Percentiles rank a stretch among this genome's conserved stretches.
Evolutionary conservation across 768 basidiomycete species (phyloP).

Genomic region (Boletus pseudopeckii): DNA sequence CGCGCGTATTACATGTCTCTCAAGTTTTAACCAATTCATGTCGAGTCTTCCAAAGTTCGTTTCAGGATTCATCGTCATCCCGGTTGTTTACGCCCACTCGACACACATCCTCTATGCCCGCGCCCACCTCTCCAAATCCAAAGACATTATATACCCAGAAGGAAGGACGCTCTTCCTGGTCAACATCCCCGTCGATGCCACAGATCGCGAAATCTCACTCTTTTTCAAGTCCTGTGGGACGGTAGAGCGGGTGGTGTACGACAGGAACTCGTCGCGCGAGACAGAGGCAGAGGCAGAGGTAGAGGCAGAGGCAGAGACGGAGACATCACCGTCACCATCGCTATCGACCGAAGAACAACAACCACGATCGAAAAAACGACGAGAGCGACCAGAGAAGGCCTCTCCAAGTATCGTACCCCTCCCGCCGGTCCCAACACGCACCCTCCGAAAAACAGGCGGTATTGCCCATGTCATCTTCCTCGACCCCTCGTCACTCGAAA

Average conservation of each 20-base stretch:
- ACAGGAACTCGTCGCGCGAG: conserved; percentile 38
- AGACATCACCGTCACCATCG: background rate
- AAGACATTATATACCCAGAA: conserved; percentile 39
- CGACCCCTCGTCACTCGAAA: conserved; percentile 66
- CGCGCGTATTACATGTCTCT: too few species aligned
- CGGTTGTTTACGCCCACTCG: conserved; percentile 36
- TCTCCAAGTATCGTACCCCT: conserved; percentile 59
- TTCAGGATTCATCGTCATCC: conserved; percentile 38
- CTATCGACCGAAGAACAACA: conserved; percentile 10
- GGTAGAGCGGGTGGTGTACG: conserved; percentile 71
- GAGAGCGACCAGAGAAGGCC: conserved; percentile 18
- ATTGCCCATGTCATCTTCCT: conserved; percentile 72
- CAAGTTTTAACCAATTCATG: conserved; percentile 2
- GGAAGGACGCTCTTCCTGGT: conserved; percentile 83
- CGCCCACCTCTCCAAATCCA: conserved; percentile 51
- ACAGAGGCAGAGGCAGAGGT: conserved; percentile 30
- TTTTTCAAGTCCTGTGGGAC: conserved; percentile 80
- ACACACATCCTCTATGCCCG: conserved; percentile 79
- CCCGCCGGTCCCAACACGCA: conserved; percentile 51
- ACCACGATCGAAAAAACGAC: conserved; percentile 34
- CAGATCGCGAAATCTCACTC: conserved; percentile 70
- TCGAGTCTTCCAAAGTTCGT: conserved; percentile 20
- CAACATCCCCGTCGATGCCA: conserved; percentile 86
- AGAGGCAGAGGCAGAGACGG: background rate
- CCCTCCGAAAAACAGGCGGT: conserved; percentile 57